Conservation (phyloP, 2,329 filamentous ascomycete genomes). For the Thermoascus crustaceus region DNA sequence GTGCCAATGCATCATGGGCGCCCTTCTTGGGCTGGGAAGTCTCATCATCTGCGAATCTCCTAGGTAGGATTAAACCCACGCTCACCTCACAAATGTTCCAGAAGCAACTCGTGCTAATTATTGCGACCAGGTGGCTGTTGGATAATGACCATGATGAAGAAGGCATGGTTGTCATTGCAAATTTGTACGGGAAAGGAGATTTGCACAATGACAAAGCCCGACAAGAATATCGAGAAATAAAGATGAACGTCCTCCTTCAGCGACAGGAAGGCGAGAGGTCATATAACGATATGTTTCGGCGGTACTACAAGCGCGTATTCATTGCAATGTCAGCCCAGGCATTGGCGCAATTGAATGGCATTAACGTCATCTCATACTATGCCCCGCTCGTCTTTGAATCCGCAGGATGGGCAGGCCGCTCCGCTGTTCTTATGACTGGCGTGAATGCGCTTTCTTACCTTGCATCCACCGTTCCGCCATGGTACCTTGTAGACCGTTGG, state of each 20-base stretch:
- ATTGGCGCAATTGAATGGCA: slow-evolving; percentile 92
- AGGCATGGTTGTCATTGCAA: slow-evolving; percentile 95
- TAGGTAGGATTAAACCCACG: slow-evolving; percentile 47
- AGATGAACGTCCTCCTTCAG: slow-evolving; percentile 90
- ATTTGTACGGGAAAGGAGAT: slow-evolving; percentile 90
- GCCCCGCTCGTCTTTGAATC: slow-evolving; percentile 94
- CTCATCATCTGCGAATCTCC: slow-evolving; percentile 94
- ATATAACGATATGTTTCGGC: slow-evolving; percentile 88
- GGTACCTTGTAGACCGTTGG: slow-evolving; percentile 93
- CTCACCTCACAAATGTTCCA: slow-evolving; percentile 4
- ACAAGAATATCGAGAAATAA: slow-evolving; percentile 97
- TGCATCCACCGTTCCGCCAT: slow-evolving; percentile 84
- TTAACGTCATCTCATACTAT: slow-evolving; percentile 99
- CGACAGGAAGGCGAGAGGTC: slow-evolving; percentile 91
- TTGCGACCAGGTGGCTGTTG: slow-evolving; percentile 68
- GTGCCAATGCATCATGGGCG: slow-evolving; percentile 93
- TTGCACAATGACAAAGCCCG: slow-evolving; percentile 87
- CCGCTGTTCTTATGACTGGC: slow-evolving; percentile 92
- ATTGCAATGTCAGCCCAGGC: slow-evolving; percentile 98
- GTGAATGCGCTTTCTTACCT: slow-evolving; percentile 92
- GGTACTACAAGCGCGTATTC: slow-evolving; percentile 85
- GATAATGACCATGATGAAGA: slow-evolving; percentile 98
- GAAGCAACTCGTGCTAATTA: slow-evolving; percentile 10
- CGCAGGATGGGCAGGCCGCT: slow-evolving; percentile 86
- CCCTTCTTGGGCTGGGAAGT: slow-evolving; percentile 74